Evolutionary conservation across 1,284 basidiomycete genomes (phyloP).

Genomic region (Microbotryum silenes-acaulis): DNA sequence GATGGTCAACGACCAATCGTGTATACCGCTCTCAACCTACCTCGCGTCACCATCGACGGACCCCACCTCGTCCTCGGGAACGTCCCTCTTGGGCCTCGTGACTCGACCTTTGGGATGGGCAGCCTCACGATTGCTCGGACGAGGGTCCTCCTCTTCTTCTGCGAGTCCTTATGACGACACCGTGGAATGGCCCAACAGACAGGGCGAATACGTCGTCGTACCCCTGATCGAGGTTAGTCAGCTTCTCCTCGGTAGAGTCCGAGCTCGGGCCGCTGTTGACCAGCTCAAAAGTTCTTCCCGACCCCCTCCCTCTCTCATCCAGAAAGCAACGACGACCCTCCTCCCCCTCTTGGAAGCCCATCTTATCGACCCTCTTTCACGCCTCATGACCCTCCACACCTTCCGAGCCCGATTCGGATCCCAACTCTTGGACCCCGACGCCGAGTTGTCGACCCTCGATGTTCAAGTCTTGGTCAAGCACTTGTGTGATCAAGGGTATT

Average conservation of each 20-base stretch:
- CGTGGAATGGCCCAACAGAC: constrained; percentile 22
- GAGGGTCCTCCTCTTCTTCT: no score
- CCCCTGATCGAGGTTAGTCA: constrained; percentile 30
- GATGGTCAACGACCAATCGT: no score
- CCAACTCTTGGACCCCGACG: constrained; percentile 5
- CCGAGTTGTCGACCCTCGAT: constrained; percentile 15
- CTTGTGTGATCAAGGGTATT: constrained; percentile 9
- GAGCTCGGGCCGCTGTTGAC: not conserved
- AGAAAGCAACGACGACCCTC: constrained; percentile 15
- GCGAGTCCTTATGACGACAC: not conserved
- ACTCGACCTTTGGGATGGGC: no score
- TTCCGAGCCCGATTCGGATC: constrained; percentile 13
- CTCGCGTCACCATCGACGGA: no score
- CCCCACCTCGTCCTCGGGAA: no score
- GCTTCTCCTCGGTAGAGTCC: not conserved
- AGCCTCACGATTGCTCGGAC: no score
- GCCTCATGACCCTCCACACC: constrained; percentile 20
- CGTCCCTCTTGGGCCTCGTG: no score
- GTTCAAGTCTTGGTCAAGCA: constrained; percentile 17
- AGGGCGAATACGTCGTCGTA: constrained; percentile 32
- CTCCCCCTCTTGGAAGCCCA: constrained; percentile 7
- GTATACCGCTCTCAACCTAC: no score
- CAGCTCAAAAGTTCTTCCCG: not conserved
- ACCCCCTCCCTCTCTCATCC: not conserved
- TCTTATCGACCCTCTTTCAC: constrained; percentile 19